These are phyloP conservation scores for Phyllosticta capitalensis DNA, from an alignment of 2,329 filamentous ascomycete genomes.

Conservation along the genomic window DNA sequence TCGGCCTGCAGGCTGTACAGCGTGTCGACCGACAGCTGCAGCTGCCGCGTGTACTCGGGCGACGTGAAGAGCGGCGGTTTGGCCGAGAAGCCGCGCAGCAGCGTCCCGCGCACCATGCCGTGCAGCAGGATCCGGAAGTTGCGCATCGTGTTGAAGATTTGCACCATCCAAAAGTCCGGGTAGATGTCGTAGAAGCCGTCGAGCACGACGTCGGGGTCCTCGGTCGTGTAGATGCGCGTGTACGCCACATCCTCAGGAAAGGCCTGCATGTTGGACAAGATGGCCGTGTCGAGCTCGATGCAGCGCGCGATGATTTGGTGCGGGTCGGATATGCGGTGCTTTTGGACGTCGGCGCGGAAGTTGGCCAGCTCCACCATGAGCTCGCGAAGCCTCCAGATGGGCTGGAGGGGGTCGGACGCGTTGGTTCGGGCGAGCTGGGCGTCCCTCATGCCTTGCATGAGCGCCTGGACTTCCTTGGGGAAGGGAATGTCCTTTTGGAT, in stretches of 20 bases:
- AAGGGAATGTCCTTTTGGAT: conserved; percentile 4
- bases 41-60: conserved; percentile 15
- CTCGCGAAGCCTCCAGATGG: conserved; percentile 1
- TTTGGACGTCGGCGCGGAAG: not conserved
- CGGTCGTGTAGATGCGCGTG: not conserved
- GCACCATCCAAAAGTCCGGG: conserved; percentile 20
- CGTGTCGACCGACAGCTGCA: conserved; percentile 18
- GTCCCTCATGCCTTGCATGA: conserved; percentile 1
- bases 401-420: not conserved
- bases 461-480: not conserved
- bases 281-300: not conserved
- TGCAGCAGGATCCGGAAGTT: conserved; percentile 19
- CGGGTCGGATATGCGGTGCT: not conserved
- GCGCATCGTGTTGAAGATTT: conserved; percentile 24
- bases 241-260: not conserved
- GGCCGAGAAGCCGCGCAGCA: conserved; percentile 18
- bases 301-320: not conserved
- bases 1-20: conserved; percentile 22
- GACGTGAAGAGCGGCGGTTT: conserved; percentile 19
- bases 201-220: conserved; percentile 14
- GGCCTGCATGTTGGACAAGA: not conserved
- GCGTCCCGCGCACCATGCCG: conserved; percentile 15
- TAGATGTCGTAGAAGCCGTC: conserved; percentile 22
- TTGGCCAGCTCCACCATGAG: conserved; percentile 4
- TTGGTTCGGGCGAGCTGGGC: not conserved